phyloP scores from a whole-genome alignment of 768 basidiomycete genomes.

The Rhizopogon sp. region DNA sequence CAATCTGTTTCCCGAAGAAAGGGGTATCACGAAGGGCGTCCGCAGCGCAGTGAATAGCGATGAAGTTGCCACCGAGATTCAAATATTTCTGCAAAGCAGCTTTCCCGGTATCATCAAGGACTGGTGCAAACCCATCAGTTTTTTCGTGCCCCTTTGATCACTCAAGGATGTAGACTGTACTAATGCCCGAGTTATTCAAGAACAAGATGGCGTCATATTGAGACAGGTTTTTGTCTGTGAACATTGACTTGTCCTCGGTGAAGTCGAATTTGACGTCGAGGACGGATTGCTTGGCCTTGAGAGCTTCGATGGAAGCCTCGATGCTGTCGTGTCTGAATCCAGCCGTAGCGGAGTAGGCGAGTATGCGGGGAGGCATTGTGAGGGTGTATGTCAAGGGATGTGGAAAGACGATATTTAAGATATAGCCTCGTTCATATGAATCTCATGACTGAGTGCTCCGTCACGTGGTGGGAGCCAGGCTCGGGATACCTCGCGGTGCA shows the following conservation, averaged over 20 bases:
- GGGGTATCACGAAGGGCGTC: slow-evolving; percentile 54
- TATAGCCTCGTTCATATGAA: too few relatives aligned
- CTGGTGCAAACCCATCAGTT: slow-evolving; percentile 17
- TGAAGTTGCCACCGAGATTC: slow-evolving; percentile 64
- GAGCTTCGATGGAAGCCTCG: slow-evolving; percentile 57
- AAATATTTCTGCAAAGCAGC: slow-evolving; percentile 61
- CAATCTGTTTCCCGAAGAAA: slow-evolving; percentile 54
- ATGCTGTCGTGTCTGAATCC: slow-evolving; percentile 74
- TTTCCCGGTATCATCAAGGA: slow-evolving; percentile 56
- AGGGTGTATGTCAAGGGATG: neutral
- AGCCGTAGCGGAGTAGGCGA: slow-evolving; percentile 58
- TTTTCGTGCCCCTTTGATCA: neutral
- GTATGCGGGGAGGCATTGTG: slow-evolving; percentile 32
- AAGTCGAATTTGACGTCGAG: slow-evolving; percentile 55
- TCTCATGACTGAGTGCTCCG: too few relatives aligned
- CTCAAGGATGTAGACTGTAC: slow-evolving; percentile 30
- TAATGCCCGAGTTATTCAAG: slow-evolving; percentile 63
- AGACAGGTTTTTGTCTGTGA: slow-evolving; percentile 49
- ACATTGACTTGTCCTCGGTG: slow-evolving; percentile 55
- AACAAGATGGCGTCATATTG: slow-evolving; percentile 67
- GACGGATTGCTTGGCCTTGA: slow-evolving; percentile 39
- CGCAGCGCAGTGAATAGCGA: slow-evolving; percentile 63
- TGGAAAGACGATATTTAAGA: neutral
- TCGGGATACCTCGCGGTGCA: too few relatives aligned
- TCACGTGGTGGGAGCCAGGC: too few relatives aligned